Conservation (phyloP, 768 basidiomycete genomes). For the Tulasnella sp. region DNA sequence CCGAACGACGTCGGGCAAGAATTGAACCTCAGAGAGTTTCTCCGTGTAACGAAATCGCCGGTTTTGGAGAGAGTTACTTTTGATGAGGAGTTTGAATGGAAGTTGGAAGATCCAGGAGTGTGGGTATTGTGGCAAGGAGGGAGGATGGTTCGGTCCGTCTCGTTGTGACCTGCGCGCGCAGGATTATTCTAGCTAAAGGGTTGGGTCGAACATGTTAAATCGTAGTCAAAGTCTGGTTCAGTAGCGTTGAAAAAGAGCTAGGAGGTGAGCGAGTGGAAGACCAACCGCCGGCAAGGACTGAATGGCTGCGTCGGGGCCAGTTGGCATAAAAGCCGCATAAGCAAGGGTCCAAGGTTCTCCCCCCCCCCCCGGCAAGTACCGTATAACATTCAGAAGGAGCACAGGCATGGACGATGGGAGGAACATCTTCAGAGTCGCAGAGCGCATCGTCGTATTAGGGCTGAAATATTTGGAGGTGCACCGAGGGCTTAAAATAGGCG, state of each 20-base stretch:
- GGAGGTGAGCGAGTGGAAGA: neutral
- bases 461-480: neutral
- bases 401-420: neutral
- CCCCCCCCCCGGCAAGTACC: neutral
- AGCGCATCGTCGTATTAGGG: neutral
- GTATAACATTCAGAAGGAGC: neutral
- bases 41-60: neutral
- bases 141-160: neutral
- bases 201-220: no score
- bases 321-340: neutral
- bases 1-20: neutral
- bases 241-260: neutral
- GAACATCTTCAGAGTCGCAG: neutral
- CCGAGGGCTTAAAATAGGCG: neutral
- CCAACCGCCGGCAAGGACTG: neutral
- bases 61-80: neutral
- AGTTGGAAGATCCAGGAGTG: neutral
- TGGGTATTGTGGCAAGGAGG: neutral
- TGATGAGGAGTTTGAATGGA: neutral
- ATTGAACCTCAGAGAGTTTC: neutral
- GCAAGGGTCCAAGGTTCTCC: neutral
- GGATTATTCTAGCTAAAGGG: no score
- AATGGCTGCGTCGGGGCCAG: neutral
- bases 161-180: neutral
- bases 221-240: neutral